Evolutionary conservation across 192 early-diverging fungal species (phyloP).

Genomic region (Chytriomyces hyalinus): DNA sequence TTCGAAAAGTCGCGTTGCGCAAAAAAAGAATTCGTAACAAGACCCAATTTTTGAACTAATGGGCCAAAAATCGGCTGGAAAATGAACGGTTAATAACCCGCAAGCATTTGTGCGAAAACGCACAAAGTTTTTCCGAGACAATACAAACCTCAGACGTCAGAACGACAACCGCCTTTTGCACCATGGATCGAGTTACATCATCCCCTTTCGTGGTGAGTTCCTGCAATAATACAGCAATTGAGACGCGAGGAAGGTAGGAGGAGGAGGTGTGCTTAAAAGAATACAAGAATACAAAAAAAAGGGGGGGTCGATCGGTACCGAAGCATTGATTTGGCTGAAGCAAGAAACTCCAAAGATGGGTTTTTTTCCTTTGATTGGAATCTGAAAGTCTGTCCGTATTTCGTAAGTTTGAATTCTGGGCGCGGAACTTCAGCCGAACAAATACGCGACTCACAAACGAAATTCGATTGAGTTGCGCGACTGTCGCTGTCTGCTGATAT

Average conservation of each 20-base stretch:
- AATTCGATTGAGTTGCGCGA: slow-evolving; percentile 2
- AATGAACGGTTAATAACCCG: not conserved
- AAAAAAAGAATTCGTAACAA: slow-evolving; percentile 31
- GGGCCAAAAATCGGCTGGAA: slow-evolving; percentile 2
- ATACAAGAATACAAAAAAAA: too few relatives aligned
- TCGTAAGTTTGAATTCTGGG: not conserved
- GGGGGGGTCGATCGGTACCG: not conserved
- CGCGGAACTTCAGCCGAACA: not conserved
- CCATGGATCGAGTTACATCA: slow-evolving; percentile 32
- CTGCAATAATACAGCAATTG: not conserved
- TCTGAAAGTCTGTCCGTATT: slow-evolving; percentile 20
- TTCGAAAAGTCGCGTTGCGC: slow-evolving; percentile 32
- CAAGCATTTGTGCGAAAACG: not conserved
- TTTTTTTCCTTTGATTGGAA: slow-evolving; percentile 1
- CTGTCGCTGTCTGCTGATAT: not conserved
- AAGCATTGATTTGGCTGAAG: slow-evolving; percentile 29
- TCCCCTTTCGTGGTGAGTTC: slow-evolving; percentile 4
- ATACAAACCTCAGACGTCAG: slow-evolving; percentile 25
- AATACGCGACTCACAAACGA: slow-evolving; percentile 8
- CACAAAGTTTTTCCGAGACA: too few relatives aligned
- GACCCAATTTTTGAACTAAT: slow-evolving; percentile 7
- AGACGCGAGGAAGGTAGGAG: too few relatives aligned
- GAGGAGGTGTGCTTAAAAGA: not conserved
- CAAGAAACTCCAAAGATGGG: slow-evolving; percentile 26
- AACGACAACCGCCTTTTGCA: slow-evolving; percentile 38